Conservation (phyloP, 1,284 basidiomycete genomes). For the Papiliotrema fonsecae region DNA sequence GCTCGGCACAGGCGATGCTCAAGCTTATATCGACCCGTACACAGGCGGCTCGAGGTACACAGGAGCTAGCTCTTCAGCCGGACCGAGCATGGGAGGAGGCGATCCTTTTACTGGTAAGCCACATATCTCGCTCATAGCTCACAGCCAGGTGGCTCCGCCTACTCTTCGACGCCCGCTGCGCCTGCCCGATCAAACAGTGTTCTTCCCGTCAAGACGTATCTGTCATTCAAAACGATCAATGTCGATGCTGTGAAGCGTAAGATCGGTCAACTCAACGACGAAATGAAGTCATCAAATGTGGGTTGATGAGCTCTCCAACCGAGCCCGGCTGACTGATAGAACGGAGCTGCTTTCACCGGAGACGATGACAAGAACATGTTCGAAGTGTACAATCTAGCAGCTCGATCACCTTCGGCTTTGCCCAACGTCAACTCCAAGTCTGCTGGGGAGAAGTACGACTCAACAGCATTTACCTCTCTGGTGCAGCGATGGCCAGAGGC, state of each 20-base stretch:
- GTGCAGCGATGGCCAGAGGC: slow-evolving; percentile 73
- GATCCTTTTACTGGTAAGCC: slow-evolving; percentile 40
- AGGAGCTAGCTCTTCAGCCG: slow-evolving; percentile 22
- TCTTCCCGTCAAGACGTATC: slow-evolving; percentile 50
- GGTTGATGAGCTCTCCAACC: slow-evolving; percentile 3
- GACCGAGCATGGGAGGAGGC: slow-evolving; percentile 10
- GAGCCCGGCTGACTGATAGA: slow-evolving; percentile 46
- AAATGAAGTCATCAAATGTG: slow-evolving; percentile 51
- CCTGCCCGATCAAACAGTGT: slow-evolving; percentile 46
- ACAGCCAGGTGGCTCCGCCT: slow-evolving; percentile 15
- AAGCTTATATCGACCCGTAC: slow-evolving; percentile 79
- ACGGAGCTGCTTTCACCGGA: slow-evolving; percentile 65
- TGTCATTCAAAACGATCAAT: slow-evolving; percentile 83
- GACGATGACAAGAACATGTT: slow-evolving; percentile 62
- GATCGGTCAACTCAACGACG: slow-evolving; percentile 72
- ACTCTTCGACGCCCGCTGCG: slow-evolving; percentile 30
- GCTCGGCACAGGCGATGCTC: slow-evolving; percentile 49
- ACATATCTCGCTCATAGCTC: not conserved
- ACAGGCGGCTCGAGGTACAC: slow-evolving; percentile 68
- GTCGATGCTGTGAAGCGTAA: slow-evolving; percentile 80
- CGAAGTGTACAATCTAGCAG: slow-evolving; percentile 63
- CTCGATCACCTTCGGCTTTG: slow-evolving; percentile 51
- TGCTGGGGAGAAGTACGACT: slow-evolving; percentile 50
- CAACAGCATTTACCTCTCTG: slow-evolving; percentile 62
- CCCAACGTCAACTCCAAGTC: slow-evolving; percentile 20